Conservation (phyloP, 192 early-diverging fungal genomes). For the Coemansia biformis region DNA sequence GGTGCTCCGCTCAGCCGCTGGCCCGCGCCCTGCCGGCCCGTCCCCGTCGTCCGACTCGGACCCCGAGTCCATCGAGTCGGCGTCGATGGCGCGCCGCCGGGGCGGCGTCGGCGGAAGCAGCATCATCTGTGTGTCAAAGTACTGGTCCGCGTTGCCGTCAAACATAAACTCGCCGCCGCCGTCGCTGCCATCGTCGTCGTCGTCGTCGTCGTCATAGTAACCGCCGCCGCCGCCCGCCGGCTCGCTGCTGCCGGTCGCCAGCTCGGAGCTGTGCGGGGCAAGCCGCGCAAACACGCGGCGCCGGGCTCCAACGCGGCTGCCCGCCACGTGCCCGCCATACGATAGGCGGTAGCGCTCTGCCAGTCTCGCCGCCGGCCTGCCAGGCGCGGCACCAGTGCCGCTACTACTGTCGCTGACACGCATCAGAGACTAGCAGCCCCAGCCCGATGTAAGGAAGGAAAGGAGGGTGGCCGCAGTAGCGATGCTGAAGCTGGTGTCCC, state of each 20-base stretch:
- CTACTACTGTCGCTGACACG: slow-evolving; percentile 14
- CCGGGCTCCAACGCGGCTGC: too few relatives aligned
- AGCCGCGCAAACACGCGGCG: slow-evolving; percentile 40
- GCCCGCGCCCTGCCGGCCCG: background rate
- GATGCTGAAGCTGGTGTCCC: too few relatives aligned
- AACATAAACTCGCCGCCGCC: background rate
- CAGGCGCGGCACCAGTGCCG: slow-evolving; percentile 3
- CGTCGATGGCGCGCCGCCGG: slow-evolving; percentile 10
- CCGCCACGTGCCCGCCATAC: slow-evolving; percentile 6
- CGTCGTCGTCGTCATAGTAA: slow-evolving; percentile 1
- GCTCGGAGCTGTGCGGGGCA: slow-evolving; percentile 20
- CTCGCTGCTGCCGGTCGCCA: background rate
- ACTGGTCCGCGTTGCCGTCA: slow-evolving; percentile 12
- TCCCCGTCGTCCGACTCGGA: background rate
- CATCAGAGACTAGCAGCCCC: background rate
- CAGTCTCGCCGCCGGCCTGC: background rate
- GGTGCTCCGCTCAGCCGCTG: too few relatives aligned
- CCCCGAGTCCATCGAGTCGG: slow-evolving; percentile 15
- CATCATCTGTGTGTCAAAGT: slow-evolving; percentile 17
- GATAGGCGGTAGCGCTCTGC: slow-evolving; percentile 25
- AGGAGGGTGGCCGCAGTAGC: too few relatives aligned
- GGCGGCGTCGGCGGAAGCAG: slow-evolving; percentile 30
- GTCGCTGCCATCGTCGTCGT: background rate
- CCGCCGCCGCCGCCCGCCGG: slow-evolving; percentile 1
- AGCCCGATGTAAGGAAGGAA: background rate